Percentiles rank a stretch among this genome's conserved stretches.
Evolutionary conservation across 164 flowering plant species (phyloP).

Genomic region (Stephania cephalantha): DNA sequence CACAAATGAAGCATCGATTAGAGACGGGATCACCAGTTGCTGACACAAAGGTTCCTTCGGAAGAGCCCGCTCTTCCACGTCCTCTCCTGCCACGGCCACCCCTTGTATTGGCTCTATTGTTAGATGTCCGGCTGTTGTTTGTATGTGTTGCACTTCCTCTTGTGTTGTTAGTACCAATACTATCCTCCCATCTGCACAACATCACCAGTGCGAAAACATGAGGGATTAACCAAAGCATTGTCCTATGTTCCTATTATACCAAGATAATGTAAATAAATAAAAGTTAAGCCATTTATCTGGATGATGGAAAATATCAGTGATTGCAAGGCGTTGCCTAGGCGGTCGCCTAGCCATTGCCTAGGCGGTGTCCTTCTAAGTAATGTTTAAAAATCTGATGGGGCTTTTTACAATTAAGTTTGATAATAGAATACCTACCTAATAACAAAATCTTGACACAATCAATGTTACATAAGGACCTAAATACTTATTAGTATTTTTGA

Average conservation of each 20-base stretch:
- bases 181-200: conserved; percentile 75
- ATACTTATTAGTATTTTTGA: too few relatives aligned
- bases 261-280: too few relatives aligned
- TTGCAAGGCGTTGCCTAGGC: too few relatives aligned
- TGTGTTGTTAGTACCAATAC: conserved; percentile 19
- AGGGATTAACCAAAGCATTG: neutral
- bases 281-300: neutral
- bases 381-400: too few relatives aligned
- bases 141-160: conserved; percentile 15
- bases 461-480: too few relatives aligned
- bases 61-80: conserved; percentile 24
- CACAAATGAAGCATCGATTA: conserved; percentile 68
- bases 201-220: neutral
- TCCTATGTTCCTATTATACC: too few relatives aligned
- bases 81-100: conserved; percentile 55
- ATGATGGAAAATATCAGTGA: neutral
- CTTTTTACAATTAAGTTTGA: too few relatives aligned
- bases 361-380: too few relatives aligned
- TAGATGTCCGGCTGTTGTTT: conserved; percentile 27
- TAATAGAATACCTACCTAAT: too few relatives aligned
- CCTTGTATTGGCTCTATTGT: conserved; percentile 22
- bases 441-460: too few relatives aligned
- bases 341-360: too few relatives aligned
- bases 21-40: conserved; percentile 87
- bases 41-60: conserved; percentile 51